Evolutionary conservation across 129 eudicot species (phyloP).

Genomic region (Dittrichia graveolens): DNA sequence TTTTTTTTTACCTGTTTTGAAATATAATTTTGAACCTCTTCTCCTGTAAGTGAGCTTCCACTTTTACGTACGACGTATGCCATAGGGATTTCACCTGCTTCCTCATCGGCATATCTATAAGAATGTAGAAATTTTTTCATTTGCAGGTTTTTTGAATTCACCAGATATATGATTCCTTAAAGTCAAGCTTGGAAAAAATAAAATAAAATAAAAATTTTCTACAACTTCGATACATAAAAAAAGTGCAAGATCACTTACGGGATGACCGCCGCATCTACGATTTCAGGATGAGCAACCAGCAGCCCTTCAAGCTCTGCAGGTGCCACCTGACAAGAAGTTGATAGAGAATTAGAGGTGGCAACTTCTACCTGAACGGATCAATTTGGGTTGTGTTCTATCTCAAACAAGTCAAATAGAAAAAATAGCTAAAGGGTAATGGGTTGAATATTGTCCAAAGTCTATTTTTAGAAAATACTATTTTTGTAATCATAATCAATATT

Average conservation of each 20-base stretch:
- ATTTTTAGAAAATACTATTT: not conserved
- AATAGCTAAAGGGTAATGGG: not conserved
- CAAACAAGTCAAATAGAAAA: not conserved
- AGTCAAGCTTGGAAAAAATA: not conserved
- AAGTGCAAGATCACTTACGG: constrained; percentile 53
- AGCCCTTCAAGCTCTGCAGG: constrained; percentile 98
- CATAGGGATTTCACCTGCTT: constrained; percentile 87
- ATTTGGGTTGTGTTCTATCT: not conserved
- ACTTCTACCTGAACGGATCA: not conserved
- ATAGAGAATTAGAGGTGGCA: not conserved
- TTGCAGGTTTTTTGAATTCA: not conserved
- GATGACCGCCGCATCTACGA: constrained; percentile 87
- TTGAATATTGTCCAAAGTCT: not conserved
- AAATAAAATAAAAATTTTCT: not conserved
- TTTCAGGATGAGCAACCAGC: constrained; percentile 76
- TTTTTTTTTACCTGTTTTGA: constrained; percentile 68
- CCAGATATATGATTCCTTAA: not conserved
- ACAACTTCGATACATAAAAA: not conserved
- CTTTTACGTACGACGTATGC: constrained; percentile 73
- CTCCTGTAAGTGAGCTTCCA: constrained; percentile 63
- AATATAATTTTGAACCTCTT: constrained; percentile 66
- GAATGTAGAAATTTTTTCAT: not conserved
- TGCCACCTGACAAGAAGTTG: constrained; percentile 66
- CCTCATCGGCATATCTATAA: constrained; percentile 66
- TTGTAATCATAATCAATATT: no score